phyloP scores from a whole-genome alignment of 179 eudicot species.

The Carnegiea gigantea region DNA sequence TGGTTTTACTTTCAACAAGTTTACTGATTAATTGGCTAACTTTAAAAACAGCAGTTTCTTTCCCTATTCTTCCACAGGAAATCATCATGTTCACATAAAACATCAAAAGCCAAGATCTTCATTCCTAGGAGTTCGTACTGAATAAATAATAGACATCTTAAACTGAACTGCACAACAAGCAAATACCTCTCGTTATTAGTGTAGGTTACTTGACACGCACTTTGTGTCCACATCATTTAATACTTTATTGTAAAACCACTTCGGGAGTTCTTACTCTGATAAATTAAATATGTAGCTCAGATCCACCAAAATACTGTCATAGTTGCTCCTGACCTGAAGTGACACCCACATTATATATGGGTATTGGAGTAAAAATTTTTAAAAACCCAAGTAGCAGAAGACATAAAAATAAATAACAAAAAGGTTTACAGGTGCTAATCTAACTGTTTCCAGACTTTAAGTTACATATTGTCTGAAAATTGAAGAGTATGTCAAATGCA shows the following conservation, averaged over 20 bases:
- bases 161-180: neutral
- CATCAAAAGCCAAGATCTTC: neutral
- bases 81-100: neutral
- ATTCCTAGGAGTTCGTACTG: neutral
- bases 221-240: neutral
- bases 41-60: too few relatives aligned
- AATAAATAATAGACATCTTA: neutral
- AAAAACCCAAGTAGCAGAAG: neutral
- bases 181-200: neutral
- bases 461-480: too few relatives aligned
- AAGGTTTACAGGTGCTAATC: neutral
- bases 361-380: neutral
- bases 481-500: neutral
- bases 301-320: neutral
- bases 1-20: too few relatives aligned
- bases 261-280: neutral
- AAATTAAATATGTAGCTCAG: neutral
- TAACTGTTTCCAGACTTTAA: neutral
- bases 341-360: neutral
- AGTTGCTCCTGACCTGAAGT: neutral
- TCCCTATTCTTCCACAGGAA: neutral
- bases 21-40: too few relatives aligned
- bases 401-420: too few relatives aligned
- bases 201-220: neutral
- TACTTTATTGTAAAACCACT: neutral